Conservation (phyloP, 371 early-diverging fungal genomes). For the Circinella minor region DNA sequence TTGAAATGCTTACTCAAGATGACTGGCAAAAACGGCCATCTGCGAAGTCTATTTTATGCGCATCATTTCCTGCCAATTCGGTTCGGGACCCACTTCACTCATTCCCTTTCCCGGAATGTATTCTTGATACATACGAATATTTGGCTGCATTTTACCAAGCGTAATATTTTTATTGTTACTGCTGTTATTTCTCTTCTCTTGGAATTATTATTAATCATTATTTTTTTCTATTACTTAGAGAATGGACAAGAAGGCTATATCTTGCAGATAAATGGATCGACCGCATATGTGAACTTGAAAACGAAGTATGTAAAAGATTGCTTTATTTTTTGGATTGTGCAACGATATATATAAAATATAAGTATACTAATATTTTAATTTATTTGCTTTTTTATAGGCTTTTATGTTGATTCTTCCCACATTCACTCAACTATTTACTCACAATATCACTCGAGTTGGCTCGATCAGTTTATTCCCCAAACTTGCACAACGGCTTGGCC, state of each 20-base stretch:
- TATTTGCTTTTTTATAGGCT: slow-evolving; percentile 32
- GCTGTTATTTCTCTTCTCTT: neutral
- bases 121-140: slow-evolving; percentile 69
- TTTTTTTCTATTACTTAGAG: slow-evolving; percentile 22
- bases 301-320: slow-evolving; percentile 41
- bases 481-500: slow-evolving; percentile 62
- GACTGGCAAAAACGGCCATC: slow-evolving; percentile 60
- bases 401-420: slow-evolving; percentile 66
- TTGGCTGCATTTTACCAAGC: slow-evolving; percentile 62
- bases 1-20: slow-evolving; percentile 43
- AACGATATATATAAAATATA: no score
- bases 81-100: slow-evolving; percentile 46
- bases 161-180: slow-evolving; percentile 31
- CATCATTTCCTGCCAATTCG: slow-evolving; percentile 55
- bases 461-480: slow-evolving; percentile 63
- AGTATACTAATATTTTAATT: no score
- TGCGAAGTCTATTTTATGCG: slow-evolving; percentile 57
- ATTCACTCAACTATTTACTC: slow-evolving; percentile 58
- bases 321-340: no score
- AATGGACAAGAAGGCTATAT: slow-evolving; percentile 52
- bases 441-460: slow-evolving; percentile 55
- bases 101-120: slow-evolving; percentile 56
- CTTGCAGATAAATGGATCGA: slow-evolving; percentile 66
- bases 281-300: slow-evolving; percentile 61
- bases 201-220: neutral